Evolutionary conservation across 176 grass and related monocot species (phyloP).

Genomic region (Tillandsia fasciculata): DNA sequence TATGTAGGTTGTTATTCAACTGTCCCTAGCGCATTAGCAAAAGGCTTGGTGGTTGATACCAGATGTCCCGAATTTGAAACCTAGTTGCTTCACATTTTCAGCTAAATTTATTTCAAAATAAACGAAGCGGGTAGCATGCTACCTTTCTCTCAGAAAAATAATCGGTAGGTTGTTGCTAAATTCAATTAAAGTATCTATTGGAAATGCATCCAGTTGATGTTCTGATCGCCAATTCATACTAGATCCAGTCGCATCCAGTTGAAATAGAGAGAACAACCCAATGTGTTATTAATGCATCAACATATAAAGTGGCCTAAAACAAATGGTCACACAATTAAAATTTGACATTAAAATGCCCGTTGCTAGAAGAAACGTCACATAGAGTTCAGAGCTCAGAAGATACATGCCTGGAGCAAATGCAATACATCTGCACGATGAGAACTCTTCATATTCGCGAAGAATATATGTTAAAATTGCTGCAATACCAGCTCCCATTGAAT

Average conservation of each 20-base stretch:
- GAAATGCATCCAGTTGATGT: not conserved
- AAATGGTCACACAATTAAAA: not conserved
- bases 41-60: too few relatives aligned
- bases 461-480: slow-evolving; percentile 82
- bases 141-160: too few relatives aligned
- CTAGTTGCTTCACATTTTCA: too few relatives aligned
- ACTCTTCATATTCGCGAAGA: slow-evolving; percentile 64
- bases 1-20: too few relatives aligned
- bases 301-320: not conserved
- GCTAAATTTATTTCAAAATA: too few relatives aligned
- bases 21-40: too few relatives aligned
- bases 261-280: not conserved
- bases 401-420: slow-evolving; percentile 90
- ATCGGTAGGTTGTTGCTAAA: too few relatives aligned
- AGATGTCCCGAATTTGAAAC: too few relatives aligned
- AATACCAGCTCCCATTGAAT: slow-evolving; percentile 87
- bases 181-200: too few relatives aligned
- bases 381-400: not conserved
- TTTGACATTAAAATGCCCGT: not conserved
- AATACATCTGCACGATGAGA: slow-evolving; percentile 69
- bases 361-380: too few relatives aligned
- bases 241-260: not conserved
- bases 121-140: too few relatives aligned
- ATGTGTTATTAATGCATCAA: not conserved
- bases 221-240: not conserved